Percentiles rank a stretch among this genome's conserved stretches.
phyloP scores from a whole-genome alignment of 169 alveolate species.

The Plasmodium vivax region DNA sequence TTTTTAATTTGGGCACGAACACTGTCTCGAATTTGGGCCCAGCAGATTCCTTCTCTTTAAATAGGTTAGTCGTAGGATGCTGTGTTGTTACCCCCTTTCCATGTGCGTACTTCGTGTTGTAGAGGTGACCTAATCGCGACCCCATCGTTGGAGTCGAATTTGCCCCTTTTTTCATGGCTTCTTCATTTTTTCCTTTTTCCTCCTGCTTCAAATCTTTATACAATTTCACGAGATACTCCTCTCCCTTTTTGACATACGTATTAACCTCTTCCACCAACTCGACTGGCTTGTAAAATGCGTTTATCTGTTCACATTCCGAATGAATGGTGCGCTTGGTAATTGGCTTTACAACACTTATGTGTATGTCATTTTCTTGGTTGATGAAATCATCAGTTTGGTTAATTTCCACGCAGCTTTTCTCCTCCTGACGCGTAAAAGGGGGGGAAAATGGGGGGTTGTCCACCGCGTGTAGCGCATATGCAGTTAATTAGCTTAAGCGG shows the following conservation, averaged over 20 bases:
- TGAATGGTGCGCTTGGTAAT: constrained; percentile 39
- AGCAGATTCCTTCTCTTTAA: constrained; percentile 8
- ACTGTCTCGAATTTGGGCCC: constrained; percentile 64
- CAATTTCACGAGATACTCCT: constrained; percentile 42
- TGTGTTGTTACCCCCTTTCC: neutral
- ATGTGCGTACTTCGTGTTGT: neutral
- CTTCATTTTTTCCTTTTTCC: constrained; percentile 1
- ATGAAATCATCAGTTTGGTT: constrained; percentile 47
- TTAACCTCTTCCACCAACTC: constrained; percentile 67
- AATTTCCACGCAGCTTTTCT: neutral
- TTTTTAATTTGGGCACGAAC: constrained; percentile 57
- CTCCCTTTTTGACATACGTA: constrained; percentile 69
- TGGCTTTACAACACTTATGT: constrained; percentile 65
- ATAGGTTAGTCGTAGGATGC: constrained; percentile 14
- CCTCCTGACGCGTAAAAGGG: neutral
- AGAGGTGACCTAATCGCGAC: neutral
- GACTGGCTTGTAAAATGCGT: constrained; percentile 70
- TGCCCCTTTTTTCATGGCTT: neutral
- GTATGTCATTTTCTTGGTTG: constrained; percentile 59
- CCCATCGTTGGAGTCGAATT: neutral
- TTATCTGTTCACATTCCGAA: constrained; percentile 31
- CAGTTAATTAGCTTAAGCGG: neutral
- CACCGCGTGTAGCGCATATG: neutral
- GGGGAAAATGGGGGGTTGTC: neutral
- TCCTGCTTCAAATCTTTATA: constrained; percentile 32